Conservation (phyloP, 768 basidiomycete genomes). For the Mycena crocata region DNA sequence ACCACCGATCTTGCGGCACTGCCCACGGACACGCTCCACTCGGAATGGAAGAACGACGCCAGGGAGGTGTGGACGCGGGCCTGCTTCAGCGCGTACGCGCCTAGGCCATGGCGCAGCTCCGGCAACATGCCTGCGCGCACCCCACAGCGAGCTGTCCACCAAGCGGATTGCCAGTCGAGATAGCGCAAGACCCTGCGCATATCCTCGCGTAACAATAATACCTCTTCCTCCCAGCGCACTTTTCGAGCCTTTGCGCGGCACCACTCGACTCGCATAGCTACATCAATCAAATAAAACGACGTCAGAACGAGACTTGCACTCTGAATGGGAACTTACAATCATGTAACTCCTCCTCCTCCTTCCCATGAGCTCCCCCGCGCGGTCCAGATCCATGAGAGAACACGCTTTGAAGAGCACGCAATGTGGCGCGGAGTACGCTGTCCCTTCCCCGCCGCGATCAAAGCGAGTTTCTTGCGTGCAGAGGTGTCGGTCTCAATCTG, state of each 20-base stretch:
- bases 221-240: slow-evolving; percentile 6
- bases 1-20: too few species aligned
- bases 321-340: not conserved
- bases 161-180: not conserved
- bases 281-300: not conserved
- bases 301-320: not conserved
- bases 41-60: not conserved
- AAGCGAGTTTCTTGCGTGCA: too few species aligned
- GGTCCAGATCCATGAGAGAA: too few species aligned
- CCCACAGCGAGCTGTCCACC: not conserved
- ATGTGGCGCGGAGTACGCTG: too few species aligned
- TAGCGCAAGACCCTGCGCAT: not conserved
- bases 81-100: not conserved
- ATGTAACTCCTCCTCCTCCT: slow-evolving; percentile 1
- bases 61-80: not conserved
- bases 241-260: not conserved
- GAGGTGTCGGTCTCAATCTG: too few species aligned
- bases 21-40: too few species aligned
- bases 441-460: too few species aligned
- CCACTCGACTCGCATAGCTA: slow-evolving; percentile 7
- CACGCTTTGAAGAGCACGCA: too few species aligned
- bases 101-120: not conserved
- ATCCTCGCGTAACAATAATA: not conserved
- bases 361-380: not conserved
- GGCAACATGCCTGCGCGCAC: not conserved